Conservation (phyloP, 768 basidiomycete species). For the Trichaptum fuscoviolaceum region DNA sequence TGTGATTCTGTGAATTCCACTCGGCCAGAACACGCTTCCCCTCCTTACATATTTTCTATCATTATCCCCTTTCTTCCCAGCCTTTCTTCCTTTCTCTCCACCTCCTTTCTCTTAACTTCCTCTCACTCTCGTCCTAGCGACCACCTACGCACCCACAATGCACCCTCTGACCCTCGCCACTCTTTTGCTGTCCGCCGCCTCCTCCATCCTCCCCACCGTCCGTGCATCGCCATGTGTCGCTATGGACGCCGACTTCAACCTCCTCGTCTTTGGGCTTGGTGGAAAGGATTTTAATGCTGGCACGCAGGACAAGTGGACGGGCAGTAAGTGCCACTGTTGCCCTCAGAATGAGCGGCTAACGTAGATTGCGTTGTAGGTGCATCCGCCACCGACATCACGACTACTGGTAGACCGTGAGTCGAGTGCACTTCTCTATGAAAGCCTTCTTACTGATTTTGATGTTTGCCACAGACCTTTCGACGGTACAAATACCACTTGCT, state of each 20-base stretch:
- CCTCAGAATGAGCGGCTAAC: constrained; percentile 3
- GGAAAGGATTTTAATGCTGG: constrained; percentile 84
- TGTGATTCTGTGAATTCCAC: background rate
- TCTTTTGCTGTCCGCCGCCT: constrained; percentile 38
- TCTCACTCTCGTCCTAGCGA: constrained; percentile 5
- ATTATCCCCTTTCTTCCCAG: constrained; percentile 1
- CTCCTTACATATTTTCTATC: background rate
- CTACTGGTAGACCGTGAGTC: constrained; percentile 72
- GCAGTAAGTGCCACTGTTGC: constrained; percentile 29
- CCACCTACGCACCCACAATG: constrained; percentile 25
- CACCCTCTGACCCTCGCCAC: constrained; percentile 40
- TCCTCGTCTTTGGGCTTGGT: constrained; percentile 80
- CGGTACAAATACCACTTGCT: constrained; percentile 59
- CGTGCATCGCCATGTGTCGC: constrained; percentile 57
- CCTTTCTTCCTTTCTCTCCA: background rate
- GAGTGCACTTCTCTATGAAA: constrained; percentile 1
- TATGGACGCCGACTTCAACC: constrained; percentile 78
- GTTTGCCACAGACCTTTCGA: constrained; percentile 51
- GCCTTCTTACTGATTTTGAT: constrained; percentile 7
- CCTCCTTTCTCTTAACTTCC: background rate
- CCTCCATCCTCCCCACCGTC: constrained; percentile 30
- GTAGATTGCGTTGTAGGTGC: background rate
- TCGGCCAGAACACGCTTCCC: background rate
- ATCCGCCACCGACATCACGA: constrained; percentile 58
- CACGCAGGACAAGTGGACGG: constrained; percentile 60